Evolutionary conservation across 2,329 filamentous ascomycete genomes (phyloP), one percentile per base, ranked within the genome.

Genomic region (Curvularia sp.): DNA sequence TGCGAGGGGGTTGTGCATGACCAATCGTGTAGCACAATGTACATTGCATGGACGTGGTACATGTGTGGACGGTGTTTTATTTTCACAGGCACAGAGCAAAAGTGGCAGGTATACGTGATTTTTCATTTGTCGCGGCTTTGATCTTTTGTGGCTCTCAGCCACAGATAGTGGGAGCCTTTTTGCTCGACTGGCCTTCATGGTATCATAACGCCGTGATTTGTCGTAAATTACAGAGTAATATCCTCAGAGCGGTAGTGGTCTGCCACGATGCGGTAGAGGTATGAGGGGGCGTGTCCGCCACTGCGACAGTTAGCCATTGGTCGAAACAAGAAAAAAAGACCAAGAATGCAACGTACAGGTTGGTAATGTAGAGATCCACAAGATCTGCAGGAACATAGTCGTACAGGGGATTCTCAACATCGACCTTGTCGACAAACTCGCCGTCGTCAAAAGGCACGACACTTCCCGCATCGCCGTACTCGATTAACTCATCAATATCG

Each of bases 291-390:
- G 77, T 89, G 87, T 30, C 86, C 86, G 31, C 88, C 88, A 63
- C 86, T 89, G 60, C 28, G 20, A 41, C 35, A 58, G 52, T 74
- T 54, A 70, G 62, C 30, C 51, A 1, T 26, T 7, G 13, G 22
- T 50, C 31, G 30, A 20, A 15, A 10, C 15, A 33, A 12, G 26
- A 24, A 60, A 28, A 12, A 28, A 60, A 63, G 5, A 18, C 6
- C 12, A 4, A 22, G 20, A 28, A 68, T 71, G 50, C 70, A 39
- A 83, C 87, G 83, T 80, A 90, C 86, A 93, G 77, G 68, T 97
- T 96, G 18, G 92, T 96, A 66, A 96, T 92, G 75, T 95, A 95
- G 31, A 91, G 85, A 76, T 92, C 89, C 38, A 95, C 85, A 58
- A 89, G 78, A 65, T 92, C 89, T 0, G 90, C 86, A 8, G 90